Conservation (phyloP, 371 early-diverging fungal species). For the Funneliformis caledonium region DNA sequence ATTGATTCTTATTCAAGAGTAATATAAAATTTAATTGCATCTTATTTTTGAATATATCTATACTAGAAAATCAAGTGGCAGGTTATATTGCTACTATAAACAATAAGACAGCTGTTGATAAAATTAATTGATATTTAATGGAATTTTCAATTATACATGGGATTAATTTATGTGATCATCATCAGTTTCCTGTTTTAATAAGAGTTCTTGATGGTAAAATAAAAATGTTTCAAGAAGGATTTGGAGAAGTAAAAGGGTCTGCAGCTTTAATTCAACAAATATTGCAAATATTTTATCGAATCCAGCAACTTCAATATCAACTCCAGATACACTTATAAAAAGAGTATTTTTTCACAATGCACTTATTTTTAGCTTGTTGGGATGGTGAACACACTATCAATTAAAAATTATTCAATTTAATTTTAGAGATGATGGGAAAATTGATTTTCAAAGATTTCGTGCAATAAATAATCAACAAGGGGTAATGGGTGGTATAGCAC, state of each 20-base stretch:
- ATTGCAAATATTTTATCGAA: not conserved
- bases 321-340: not conserved
- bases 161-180: no score
- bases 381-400: not conserved
- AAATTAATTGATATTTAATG: no score
- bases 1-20: no score
- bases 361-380: not conserved
- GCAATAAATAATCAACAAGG: constrained; percentile 1
- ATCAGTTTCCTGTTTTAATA: no score
- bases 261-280: not conserved
- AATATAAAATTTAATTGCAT: no score
- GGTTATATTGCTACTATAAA: no score
- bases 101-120: no score
- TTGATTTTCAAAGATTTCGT: not conserved
- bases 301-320: not conserved
- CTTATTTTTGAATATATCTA: no score
- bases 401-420: constrained; percentile 3
- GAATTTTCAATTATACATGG: no score
- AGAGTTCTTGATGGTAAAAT: no score
- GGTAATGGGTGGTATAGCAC: no score
- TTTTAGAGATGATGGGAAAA: not conserved
- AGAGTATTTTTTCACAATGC: not conserved
- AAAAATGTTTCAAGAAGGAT: not conserved
- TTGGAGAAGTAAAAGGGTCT: not conserved
- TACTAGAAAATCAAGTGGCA: no score